phyloP scores from a whole-genome alignment of 2,329 filamentous ascomycete species.

The Sarocladium kiliense region DNA sequence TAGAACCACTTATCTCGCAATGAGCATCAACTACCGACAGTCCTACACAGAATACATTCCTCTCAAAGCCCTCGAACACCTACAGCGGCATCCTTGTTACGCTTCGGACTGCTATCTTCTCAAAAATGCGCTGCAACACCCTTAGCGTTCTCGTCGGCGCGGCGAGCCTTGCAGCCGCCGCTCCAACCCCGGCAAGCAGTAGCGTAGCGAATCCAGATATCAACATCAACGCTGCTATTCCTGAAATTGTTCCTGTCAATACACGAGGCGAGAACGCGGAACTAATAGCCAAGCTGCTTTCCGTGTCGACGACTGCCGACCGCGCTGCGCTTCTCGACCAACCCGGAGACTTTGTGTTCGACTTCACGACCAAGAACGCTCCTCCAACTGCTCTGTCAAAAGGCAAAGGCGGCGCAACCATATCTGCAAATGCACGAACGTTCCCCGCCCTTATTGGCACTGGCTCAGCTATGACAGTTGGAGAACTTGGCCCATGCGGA shows the following conservation, averaged over 20 bases:
- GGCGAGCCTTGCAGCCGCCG: background rate
- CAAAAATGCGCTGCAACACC: too few species aligned
- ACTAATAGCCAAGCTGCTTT: background rate
- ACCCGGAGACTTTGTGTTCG: slow-evolving; percentile 38
- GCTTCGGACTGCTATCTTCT: too few species aligned
- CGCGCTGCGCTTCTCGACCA: background rate
- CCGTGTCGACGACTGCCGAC: background rate
- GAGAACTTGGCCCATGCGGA: slow-evolving; percentile 46
- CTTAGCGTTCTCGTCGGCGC: background rate
- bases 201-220: background rate
- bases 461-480: slow-evolving; percentile 44
- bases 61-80: too few species aligned
- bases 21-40: too few species aligned
- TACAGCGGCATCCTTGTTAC: too few species aligned
- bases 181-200: background rate
- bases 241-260: background rate
- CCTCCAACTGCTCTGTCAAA: slow-evolving; percentile 11
- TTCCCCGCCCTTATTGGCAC: slow-evolving; percentile 53
- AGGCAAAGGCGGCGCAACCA: slow-evolving; percentile 39
- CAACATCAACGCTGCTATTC: background rate
- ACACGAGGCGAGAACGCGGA: background rate
- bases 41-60: too few species aligned
- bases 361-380: slow-evolving; percentile 30
- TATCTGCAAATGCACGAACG: slow-evolving; percentile 48
- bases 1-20: too few species aligned